Conservation (phyloP, 371 early-diverging fungal genomes). For the Blastocladiella emersonii region DNA sequence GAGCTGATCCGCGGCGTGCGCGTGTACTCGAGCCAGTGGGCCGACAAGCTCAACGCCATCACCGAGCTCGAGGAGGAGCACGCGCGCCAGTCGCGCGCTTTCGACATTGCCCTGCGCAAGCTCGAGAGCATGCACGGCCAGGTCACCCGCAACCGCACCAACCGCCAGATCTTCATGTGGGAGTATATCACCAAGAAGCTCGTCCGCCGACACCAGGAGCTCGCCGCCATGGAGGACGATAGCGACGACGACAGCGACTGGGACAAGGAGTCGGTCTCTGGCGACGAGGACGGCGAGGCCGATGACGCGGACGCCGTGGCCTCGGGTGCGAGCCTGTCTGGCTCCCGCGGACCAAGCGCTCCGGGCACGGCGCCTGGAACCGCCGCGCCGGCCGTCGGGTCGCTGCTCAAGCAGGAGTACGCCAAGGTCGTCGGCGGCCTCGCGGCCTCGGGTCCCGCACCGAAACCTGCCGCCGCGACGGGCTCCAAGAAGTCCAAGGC, state of each 20-base stretch:
- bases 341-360: too few relatives aligned
- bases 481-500: too few relatives aligned
- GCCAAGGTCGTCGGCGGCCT: too few relatives aligned
- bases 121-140: slow-evolving; percentile 2
- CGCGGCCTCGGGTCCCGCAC: too few relatives aligned
- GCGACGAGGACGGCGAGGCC: background rate
- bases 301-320: background rate
- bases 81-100: slow-evolving; percentile 2
- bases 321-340: too few relatives aligned
- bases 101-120: slow-evolving; percentile 2
- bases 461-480: too few relatives aligned
- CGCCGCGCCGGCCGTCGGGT: too few relatives aligned
- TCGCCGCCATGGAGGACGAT: background rate
- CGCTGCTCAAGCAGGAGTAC: too few relatives aligned
- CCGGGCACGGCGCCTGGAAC: too few relatives aligned
- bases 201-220: background rate
- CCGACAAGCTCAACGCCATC: slow-evolving; percentile 2
- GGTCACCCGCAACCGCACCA: background rate
- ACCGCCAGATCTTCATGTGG: slow-evolving; percentile 2
- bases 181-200: slow-evolving; percentile 5
- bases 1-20: background rate
- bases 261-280: background rate
- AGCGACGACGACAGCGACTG: background rate
- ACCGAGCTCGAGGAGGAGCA: slow-evolving; percentile 5
- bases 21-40: background rate